These are phyloP conservation scores for Platanthera zijinensis DNA, from an alignment of 106 monocot species.

Conservation along the genomic window DNA sequence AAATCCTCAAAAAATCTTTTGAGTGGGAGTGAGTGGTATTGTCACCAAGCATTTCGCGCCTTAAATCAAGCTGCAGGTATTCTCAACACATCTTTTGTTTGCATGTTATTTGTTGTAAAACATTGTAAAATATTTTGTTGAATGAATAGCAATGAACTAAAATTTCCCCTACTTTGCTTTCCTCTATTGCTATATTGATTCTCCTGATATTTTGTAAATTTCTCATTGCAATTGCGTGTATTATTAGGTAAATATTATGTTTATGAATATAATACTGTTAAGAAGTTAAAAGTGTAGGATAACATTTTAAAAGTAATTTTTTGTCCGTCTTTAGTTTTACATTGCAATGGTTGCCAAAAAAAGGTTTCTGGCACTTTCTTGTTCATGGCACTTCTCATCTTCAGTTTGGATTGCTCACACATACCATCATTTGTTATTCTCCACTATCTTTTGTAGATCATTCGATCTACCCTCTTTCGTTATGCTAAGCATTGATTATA, in stretches of 20 bases:
- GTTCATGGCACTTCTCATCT: neutral
- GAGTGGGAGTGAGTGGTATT: slow-evolving; percentile 97
- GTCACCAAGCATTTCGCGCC: slow-evolving; percentile 98
- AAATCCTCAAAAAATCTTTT: slow-evolving; percentile 73
- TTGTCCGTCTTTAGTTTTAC: too few species aligned
- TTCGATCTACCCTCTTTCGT: neutral
- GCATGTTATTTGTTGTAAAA: neutral
- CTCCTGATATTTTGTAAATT: neutral
- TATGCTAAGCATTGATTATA: neutral
- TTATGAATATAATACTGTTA: too few species aligned
- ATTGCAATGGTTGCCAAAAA: too few species aligned
- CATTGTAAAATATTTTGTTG: neutral
- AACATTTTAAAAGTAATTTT: too few species aligned
- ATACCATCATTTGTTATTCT: neutral
- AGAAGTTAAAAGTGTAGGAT: too few species aligned
- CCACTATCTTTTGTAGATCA: neutral
- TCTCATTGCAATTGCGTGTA: neutral
- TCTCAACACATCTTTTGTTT: neutral
- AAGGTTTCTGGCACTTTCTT: too few species aligned
- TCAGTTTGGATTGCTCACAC: neutral
- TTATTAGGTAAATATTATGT: neutral
- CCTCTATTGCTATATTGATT: neutral
- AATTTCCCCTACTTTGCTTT: neutral
- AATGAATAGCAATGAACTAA: neutral
- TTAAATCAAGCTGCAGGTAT: slow-evolving; percentile 98